Evolutionary conservation across 192 early-diverging fungal species (phyloP), one percentile per base, ranked within the genome.

Genomic region (Coemansia sp.): DNA sequence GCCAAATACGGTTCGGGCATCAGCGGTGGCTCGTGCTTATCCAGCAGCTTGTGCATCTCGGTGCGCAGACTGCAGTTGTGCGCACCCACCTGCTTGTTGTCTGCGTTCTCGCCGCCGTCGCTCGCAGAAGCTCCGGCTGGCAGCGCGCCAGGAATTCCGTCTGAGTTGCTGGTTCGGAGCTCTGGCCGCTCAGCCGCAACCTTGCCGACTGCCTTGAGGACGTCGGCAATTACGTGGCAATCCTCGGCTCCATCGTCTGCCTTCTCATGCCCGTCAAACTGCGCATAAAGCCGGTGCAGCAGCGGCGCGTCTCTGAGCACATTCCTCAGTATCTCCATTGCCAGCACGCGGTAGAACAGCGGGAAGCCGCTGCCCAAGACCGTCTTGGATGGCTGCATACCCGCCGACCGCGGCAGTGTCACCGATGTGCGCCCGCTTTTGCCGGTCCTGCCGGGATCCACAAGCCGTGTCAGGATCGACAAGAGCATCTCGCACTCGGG

Each of bases 401-500:
- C 29, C 16, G 28, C 51, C 0, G 52, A 24, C 2, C 56, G 44
- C 24, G 58, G 54, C 6, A 25, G 14, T 23, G 58, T 65, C 24
- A 56, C n/a, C 19, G 67, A 69, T 3, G 27, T 31, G 22, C 66
- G 66, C 5, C 60, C 45, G 47, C 55, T 47, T 12, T 51, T 29
- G 14, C 47, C 35, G 19, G 29, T 47, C 6, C 85, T 82, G 44
- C 92, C 91, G 2, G 91, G 84, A 24, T 92, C 93, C 25, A 94
- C 52, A 21, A 94, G 81, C 58, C 91, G 88, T 31, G 89, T 85
- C 56, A 94, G 84, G 78, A 99, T 88, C 5, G 91, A 88, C 27
- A 99, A 65, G 56, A 98, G 94, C 29, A 98, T 90, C 71, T 99
- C 97, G 80, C 93, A 95, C 63, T 97, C 94, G 56, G 92, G 89